Evolutionary conservation across 345 rosid species (phyloP), one percentile per base, ranked within the genome.

Genomic region (Linum trigynum): DNA sequence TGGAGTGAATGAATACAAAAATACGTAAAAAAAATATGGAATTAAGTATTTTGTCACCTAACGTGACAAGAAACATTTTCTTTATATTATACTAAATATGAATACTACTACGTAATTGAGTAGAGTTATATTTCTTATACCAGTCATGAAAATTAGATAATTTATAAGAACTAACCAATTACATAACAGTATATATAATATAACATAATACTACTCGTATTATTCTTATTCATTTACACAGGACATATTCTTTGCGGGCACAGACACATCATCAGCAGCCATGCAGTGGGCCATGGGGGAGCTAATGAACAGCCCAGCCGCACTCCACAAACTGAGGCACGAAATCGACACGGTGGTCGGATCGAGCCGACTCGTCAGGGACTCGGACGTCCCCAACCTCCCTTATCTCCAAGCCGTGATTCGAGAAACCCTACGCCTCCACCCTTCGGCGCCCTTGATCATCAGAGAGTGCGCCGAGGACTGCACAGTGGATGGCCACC

Each of bases 321-420:
- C 38, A 11, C 8, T 59, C 37, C 23, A 59, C 15, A 59, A 59
- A 38, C 5, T 32, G 6, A 59, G 62, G 38, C 38, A 32, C 5
- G 62, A 59, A 38, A 35, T 59, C 36, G 39, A 59, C 14, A 23
- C 62, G 6, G 38, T 59, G 1, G 62, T 59, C 11, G 62, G 62
- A 3, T 2, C 23, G 35, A 59, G 35, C 38, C 37, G 62, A 32
- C 10, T 59, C 23, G 62, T 59, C 15, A 12, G 3, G 35, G 62
- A 59, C 23, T 59, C 62, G 5, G 62, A 59, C 38, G 5, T 59
- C 12, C 62, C 5, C 23, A 59, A 59, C 62, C 62, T 59, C 11
- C 62, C 62, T 6, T 59, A 59, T 32, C 62, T 59, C 2, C 62
- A 32, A 59, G 62, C 62, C 37, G 11, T 32, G 11, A 5, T 59